phyloP scores from a whole-genome alignment of 148 eudicot species.

The Mesembryanthemum crystallinum region DNA sequence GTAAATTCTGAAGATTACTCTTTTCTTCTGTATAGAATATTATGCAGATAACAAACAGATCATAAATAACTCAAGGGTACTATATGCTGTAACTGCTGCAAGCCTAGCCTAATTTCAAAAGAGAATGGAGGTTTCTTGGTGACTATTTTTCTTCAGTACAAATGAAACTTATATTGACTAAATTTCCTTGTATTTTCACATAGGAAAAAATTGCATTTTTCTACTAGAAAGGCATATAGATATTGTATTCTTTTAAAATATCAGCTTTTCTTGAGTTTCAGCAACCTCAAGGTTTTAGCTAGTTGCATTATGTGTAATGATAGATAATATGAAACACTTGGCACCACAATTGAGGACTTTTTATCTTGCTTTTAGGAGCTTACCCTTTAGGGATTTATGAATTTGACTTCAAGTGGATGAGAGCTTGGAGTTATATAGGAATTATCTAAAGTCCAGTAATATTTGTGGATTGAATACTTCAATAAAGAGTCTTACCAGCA shows the following conservation, averaged over 20 bases:
- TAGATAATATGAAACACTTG: not conserved
- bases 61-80: not conserved
- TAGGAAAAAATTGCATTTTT: not conserved
- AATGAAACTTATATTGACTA: not conserved
- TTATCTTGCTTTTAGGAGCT: not conserved
- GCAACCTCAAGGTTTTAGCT: too few species aligned
- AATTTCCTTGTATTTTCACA: not conserved
- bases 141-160: not conserved
- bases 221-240: too few species aligned
- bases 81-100: not conserved
- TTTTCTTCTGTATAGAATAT: not conserved
- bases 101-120: too few species aligned
- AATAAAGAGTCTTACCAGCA: not conserved
- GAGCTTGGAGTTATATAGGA: constrained; percentile 11
- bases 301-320: not conserved
- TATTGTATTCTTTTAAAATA: too few species aligned
- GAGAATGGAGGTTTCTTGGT: too few species aligned
- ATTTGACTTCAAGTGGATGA: not conserved
- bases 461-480: not conserved
- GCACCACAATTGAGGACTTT: too few species aligned
- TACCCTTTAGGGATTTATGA: not conserved
- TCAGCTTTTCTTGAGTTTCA: too few species aligned
- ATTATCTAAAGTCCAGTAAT: not conserved
- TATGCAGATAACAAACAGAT: not conserved
- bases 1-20: not conserved